Evolutionary conservation across 2,329 filamentous ascomycete species (phyloP), one percentile per base, ranked within the genome.

Genomic region (Colletotrichum spaethianum): DNA sequence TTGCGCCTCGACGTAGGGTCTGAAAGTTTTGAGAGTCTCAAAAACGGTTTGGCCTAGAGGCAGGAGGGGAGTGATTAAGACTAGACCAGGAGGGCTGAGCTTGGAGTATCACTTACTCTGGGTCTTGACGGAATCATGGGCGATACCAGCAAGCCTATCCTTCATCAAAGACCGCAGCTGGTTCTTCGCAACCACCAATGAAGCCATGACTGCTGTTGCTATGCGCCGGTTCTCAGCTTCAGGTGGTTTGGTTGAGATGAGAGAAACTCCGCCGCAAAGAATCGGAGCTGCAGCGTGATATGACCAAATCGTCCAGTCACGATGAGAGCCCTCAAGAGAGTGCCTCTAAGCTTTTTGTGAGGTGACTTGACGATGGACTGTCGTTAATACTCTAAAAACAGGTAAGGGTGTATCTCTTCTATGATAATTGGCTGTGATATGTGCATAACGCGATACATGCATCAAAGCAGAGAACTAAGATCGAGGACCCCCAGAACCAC

Each of bases 91-190:
- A n/a, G 23, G 11, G 8, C 9, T 16, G 14, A 14, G 11, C 26
- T n/a, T 38, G 33, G 11, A 20, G 20, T 33, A 36, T n/a, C 77
- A 50, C 91, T 81, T 85, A 95, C 95, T 96, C 85, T 98, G 95
- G 53, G 83, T 80, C 66, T 83, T 80, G 66, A 94, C 85, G 18
- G 89, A 87, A 31, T 93, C 89, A n/a, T 87, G 83, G 1, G 91
- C 82, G 59, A 97, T 79, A 9, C 80, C 81, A 26, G 89, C 86
- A 26, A 98, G 87, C 40, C 86, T 87, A 74, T 88, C 84, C 79
- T 92, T 95, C 84, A 97, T 92, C 64, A 88, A 83, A 74, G 86
- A 86, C 69, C 95, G 89, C 73, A 98, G 85, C 76, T 94, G 92
- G 79, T 93, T 92, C 84, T 98, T 98, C 55, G 93, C 91, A 70